Conservation (phyloP, 768 basidiomycete species). For the Naematelia encephala region DNA sequence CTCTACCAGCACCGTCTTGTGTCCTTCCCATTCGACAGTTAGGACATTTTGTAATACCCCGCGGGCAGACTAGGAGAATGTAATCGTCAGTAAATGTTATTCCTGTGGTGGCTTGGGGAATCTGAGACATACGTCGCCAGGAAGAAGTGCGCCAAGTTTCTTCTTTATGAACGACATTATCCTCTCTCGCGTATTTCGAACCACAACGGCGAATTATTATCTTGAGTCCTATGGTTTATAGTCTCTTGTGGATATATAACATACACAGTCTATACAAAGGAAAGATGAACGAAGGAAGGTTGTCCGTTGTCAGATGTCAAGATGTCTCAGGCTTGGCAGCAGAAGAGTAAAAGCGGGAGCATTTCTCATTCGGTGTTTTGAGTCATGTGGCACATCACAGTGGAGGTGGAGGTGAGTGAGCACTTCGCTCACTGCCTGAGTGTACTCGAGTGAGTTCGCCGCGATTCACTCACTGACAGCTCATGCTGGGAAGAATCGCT, state of each 20-base stretch:
- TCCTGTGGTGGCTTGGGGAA: neutral
- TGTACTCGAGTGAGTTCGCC: no score
- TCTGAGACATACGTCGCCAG: conserved; percentile 18
- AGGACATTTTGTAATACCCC: conserved; percentile 38
- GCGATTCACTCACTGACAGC: no score
- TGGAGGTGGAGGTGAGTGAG: neutral
- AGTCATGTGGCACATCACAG: neutral
- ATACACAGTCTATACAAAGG: no score
- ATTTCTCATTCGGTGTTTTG: neutral
- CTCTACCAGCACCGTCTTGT: conserved; percentile 42
- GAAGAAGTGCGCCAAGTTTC: conserved; percentile 24
- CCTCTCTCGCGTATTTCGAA: no score
- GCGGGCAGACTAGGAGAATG: conserved; percentile 23
- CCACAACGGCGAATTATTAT: no score
- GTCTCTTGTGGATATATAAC: no score
- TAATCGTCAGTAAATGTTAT: neutral
- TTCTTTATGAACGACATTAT: conserved; percentile 21
- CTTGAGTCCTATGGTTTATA: no score
- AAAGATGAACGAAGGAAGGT: no score
- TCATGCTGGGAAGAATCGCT: neutral
- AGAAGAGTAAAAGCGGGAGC: conserved; percentile 4
- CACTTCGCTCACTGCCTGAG: no score
- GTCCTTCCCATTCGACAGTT: conserved; percentile 44
- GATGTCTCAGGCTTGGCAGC: no score
- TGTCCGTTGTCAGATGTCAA: no score